Evolutionary conservation across 148 eudicot species (phyloP).

Genomic region (Oxyria digyna): DNA sequence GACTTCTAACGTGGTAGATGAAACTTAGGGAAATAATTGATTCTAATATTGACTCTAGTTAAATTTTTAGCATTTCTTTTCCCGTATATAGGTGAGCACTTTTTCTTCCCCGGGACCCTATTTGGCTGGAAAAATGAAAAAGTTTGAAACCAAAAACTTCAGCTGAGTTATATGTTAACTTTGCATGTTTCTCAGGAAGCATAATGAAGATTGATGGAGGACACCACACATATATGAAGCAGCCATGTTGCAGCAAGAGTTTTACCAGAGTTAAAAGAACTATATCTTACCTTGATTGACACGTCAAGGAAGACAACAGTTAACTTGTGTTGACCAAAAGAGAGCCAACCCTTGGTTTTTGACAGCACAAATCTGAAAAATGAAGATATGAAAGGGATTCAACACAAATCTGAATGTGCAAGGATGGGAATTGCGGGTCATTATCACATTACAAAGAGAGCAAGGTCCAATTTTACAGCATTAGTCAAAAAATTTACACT

Average conservation of each 20-base stretch:
- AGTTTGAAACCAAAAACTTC: background rate
- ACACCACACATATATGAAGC: background rate
- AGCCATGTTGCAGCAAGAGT: background rate
- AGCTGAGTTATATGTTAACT: background rate
- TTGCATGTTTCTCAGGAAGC: background rate
- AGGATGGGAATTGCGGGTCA: background rate
- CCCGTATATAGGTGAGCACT: background rate
- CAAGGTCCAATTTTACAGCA: background rate
- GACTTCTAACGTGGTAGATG: background rate
- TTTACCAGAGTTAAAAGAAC: background rate
- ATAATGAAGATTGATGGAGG: background rate
- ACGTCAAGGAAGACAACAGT: background rate
- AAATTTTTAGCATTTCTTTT: background rate
- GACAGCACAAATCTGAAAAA: background rate
- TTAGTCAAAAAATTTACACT: background rate
- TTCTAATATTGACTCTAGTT: background rate
- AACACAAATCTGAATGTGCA: background rate
- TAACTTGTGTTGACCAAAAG: background rate
- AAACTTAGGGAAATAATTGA: background rate
- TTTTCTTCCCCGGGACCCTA: background rate
- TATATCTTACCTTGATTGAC: background rate
- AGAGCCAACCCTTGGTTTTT: background rate
- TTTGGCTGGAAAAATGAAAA: background rate
- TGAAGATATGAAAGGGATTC: background rate
- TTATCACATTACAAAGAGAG: background rate